phyloP scores from a whole-genome alignment of 148 eudicot genomes.

The Spergularia marina region DNA sequence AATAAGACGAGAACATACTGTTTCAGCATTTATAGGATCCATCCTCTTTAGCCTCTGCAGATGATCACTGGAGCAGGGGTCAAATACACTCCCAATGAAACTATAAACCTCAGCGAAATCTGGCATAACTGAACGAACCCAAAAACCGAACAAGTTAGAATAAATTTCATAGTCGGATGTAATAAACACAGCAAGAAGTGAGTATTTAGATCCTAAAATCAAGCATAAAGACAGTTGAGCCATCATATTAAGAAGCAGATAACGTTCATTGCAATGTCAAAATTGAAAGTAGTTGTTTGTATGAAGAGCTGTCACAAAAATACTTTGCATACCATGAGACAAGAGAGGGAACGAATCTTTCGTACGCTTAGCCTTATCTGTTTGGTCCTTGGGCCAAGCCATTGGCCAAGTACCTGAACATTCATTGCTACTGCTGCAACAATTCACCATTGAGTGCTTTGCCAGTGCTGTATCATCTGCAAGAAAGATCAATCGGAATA shows the following conservation, averaged over 20 bases:
- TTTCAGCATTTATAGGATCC: constrained; percentile 79
- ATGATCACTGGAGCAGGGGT: constrained; percentile 59
- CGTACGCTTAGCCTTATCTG: constrained; percentile 14
- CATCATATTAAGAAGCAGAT: not conserved
- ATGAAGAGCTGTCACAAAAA: not conserved
- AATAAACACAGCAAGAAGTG: not conserved
- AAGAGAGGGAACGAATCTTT: constrained; percentile 30
- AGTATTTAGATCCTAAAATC: not conserved
- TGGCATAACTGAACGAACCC: constrained; percentile 55
- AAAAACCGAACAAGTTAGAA: constrained; percentile 1
- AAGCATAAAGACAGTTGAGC: not conserved
- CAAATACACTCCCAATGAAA: constrained; percentile 85
- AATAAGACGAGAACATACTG: constrained; percentile 46
- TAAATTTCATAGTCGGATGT: not conserved
- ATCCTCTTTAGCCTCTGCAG: constrained; percentile 61
- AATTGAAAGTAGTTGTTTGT: not conserved
- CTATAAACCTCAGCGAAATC: constrained; percentile 80
- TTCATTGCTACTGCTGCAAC: constrained; percentile 43
- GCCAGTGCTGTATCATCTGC: constrained; percentile 36
- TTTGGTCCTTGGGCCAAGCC: constrained; percentile 16
- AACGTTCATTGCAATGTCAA: constrained; percentile 9
- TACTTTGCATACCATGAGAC: not conserved
- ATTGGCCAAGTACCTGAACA: constrained; percentile 27
- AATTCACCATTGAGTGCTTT: constrained; percentile 23
- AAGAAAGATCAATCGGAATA: constrained; percentile 4